Base-by-base conservation (phyloP, 2,329 filamentous ascomycete genomes). In the Penicillium occitanis region DNA sequence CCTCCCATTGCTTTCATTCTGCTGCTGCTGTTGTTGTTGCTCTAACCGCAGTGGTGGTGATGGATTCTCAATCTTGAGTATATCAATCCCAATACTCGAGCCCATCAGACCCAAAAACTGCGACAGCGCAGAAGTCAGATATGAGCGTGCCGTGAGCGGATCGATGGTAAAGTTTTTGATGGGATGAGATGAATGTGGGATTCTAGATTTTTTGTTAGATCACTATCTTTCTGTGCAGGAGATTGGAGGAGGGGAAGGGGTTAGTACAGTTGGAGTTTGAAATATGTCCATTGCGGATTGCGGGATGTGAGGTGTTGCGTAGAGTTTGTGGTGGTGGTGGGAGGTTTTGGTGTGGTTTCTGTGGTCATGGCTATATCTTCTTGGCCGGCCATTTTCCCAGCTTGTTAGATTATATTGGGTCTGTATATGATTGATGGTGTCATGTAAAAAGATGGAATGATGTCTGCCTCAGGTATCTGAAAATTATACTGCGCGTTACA, bases 71-170 rank as follows among this genome's bases (percentile, higher is more conserved):
- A 80, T 70, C 55, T 81, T 81, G 14, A 83, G 70, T 40, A 84
- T 80, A 65, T 84, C 82, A 60, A 84, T 75, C 2, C 80, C 71
- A 46, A 84, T 82, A 14, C 80, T 75, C 2, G 80, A 80, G 17
- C 82, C 82, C 3, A 77, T 76, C 7, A 83, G 66, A 1, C 82
- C 82, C 53, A 83, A 78, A 70, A 80, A 83, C 71, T 82, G 80
- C 22, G 77, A 77, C 0, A 84, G 74, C 1, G 82, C 81, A 50
- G 81, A 74, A 58, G 76, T 78, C 60, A 84, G 77, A 69, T 82
- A 76, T 33, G 79, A 79, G 66, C 78, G 78, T 28, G 79, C 76
- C n/a, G 81, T 82, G 67, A 83, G 75, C n/a, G 78, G 71, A 69
- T 84, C 82, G 35, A 82, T 71, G 50, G 73, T 57, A 61, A 33